phyloP scores from a whole-genome alignment of 768 basidiomycete species.

The Lentinus tigrinus region DNA sequence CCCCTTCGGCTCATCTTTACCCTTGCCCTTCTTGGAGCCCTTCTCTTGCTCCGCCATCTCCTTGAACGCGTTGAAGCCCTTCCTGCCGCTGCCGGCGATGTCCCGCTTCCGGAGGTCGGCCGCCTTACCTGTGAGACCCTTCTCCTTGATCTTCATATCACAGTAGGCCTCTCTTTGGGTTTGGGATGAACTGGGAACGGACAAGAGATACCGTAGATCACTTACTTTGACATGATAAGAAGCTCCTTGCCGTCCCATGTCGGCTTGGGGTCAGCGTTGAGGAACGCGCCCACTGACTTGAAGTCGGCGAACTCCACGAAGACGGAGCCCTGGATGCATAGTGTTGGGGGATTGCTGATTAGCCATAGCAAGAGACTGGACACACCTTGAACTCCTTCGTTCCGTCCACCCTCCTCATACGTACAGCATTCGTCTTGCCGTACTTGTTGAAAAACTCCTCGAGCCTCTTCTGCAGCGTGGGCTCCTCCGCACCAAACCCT shows the following conservation, averaged over 20 bases:
- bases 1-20: slow-evolving; percentile 15
- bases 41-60: slow-evolving; percentile 46
- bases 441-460: slow-evolving; percentile 81
- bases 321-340: slow-evolving; percentile 70
- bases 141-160: slow-evolving; percentile 95
- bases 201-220: background rate
- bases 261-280: slow-evolving; percentile 80
- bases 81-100: slow-evolving; percentile 43
- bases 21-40: slow-evolving; percentile 28
- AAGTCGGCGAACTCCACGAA: slow-evolving; percentile 86
- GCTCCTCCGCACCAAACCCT: slow-evolving; percentile 73
- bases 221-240: slow-evolving; percentile 85
- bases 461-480: slow-evolving; percentile 66
- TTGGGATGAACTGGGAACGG: background rate
- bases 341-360: background rate
- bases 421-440: slow-evolving; percentile 75
- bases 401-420: slow-evolving; percentile 81
- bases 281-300: slow-evolving; percentile 67
- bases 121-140: slow-evolving; percentile 77
- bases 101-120: slow-evolving; percentile 58
- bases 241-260: slow-evolving; percentile 76
- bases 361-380: background rate
- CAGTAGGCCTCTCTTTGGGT: slow-evolving; percentile 73
- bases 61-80: slow-evolving; percentile 80
- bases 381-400: slow-evolving; percentile 86